phyloP scores from a whole-genome alignment of 164 flowering plant genomes.

The grape (Vitis vinifera) region DNA sequence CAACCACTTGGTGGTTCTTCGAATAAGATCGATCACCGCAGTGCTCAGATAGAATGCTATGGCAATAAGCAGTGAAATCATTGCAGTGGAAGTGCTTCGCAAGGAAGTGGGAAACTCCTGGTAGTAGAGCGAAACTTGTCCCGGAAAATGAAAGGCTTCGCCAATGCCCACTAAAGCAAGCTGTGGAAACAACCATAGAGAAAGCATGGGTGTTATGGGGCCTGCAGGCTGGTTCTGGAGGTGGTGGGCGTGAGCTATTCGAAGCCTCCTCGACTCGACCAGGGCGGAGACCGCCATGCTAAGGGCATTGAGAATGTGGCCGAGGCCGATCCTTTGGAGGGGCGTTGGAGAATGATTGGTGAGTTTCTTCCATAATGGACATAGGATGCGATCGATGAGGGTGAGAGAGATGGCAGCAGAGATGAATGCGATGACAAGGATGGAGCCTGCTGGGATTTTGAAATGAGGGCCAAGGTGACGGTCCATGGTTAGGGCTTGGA shows the following conservation, averaged over 20 bases:
- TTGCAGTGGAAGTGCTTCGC: slow-evolving; percentile 40
- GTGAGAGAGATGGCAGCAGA: slow-evolving; percentile 37
- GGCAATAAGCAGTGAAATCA: slow-evolving; percentile 37
- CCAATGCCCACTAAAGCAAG: slow-evolving; percentile 48
- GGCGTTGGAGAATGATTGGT: slow-evolving; percentile 29
- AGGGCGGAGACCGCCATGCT: slow-evolving; percentile 51
- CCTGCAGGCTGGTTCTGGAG: slow-evolving; percentile 9
- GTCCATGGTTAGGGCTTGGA: slow-evolving; percentile 70
- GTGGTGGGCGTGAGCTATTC: slow-evolving; percentile 18
- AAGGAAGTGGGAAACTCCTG: slow-evolving; percentile 50
- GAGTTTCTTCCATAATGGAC: slow-evolving; percentile 42
- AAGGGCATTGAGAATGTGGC: slow-evolving; percentile 49
- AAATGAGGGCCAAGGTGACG: slow-evolving; percentile 53
- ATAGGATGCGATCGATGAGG: slow-evolving; percentile 44
- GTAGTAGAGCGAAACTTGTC: slow-evolving; percentile 49
- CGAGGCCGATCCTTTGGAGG: slow-evolving; percentile 56
- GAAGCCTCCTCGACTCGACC: slow-evolving; percentile 51
- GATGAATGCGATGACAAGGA: slow-evolving; percentile 36
- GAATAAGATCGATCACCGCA: slow-evolving; percentile 39
- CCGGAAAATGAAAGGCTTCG: slow-evolving; percentile 65
- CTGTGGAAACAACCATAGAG: slow-evolving; percentile 47
- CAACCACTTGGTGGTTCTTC: slow-evolving; percentile 50
- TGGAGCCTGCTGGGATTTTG: slow-evolving; percentile 62
- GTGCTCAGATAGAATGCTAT: slow-evolving; percentile 49
- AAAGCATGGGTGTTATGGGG: slow-evolving; percentile 41